Conservation (phyloP, 2,329 filamentous ascomycete genomes). For the Talaromyces sp. region DNA sequence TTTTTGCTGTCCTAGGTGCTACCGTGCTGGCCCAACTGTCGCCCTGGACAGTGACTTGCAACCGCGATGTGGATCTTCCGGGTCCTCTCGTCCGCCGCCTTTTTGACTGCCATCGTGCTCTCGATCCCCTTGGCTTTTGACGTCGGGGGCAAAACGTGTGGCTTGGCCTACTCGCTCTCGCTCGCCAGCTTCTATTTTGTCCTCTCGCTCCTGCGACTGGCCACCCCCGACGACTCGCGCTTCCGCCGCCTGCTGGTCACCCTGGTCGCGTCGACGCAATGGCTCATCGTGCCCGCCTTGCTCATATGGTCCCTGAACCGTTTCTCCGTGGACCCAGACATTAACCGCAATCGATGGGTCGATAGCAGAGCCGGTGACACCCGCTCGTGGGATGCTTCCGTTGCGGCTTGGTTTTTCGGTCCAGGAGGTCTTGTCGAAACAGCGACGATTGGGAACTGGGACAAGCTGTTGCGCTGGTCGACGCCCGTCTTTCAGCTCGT, state of each 20-base stretch:
- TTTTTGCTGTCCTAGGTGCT: constrained; percentile 4
- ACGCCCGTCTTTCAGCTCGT: constrained; percentile 90
- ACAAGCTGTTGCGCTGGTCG: constrained; percentile 80
- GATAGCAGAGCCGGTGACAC: constrained; percentile 53
- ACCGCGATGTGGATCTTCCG: constrained; percentile 74
- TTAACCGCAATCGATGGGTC: constrained; percentile 62
- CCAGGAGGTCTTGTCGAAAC: constrained; percentile 74
- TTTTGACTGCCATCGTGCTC: constrained; percentile 87
- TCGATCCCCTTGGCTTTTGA: constrained; percentile 97
- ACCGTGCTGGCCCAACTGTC: constrained; percentile 1
- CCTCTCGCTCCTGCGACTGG: constrained; percentile 73
- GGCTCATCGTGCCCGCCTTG: constrained; percentile 76
- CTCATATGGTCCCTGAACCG: constrained; percentile 94
- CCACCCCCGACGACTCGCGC: constrained; percentile 72
- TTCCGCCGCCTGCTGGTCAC: constrained; percentile 67
- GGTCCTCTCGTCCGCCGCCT: constrained; percentile 72
- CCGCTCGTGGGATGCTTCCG: constrained; percentile 47
- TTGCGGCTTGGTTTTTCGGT: constrained; percentile 85
- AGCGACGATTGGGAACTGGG: constrained; percentile 78
- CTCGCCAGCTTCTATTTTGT: constrained; percentile 87
- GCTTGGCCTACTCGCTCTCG: constrained; percentile 85
- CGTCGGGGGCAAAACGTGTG: constrained; percentile 90
- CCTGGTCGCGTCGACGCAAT: constrained; percentile 71
- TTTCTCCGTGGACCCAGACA: constrained; percentile 82
- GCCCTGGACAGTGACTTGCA: constrained; percentile 12